These are phyloP conservation scores for Zygosaccharomyces rouxii DNA, from an alignment of 805 yeast species.

Conservation along the genomic window DNA sequence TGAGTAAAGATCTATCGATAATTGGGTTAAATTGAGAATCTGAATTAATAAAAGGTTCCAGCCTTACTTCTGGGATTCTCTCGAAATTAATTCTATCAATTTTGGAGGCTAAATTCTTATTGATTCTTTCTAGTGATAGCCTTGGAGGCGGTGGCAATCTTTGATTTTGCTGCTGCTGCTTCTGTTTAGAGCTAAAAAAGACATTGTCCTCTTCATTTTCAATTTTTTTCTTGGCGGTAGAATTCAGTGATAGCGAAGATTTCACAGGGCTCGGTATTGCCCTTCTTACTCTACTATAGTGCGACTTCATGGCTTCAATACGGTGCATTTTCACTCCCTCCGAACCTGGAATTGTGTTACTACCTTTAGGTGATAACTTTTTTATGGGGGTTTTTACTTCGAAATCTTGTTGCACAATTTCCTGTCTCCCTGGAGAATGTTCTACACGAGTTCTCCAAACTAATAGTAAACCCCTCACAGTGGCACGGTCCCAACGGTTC, in stretches of 20 bases:
- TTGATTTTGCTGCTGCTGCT: background rate
- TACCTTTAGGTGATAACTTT: constrained; percentile 9
- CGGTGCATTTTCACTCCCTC: constrained; percentile 35
- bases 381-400: constrained; percentile 24
- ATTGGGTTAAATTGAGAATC: constrained; percentile 11
- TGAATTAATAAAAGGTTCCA: constrained; percentile 15
- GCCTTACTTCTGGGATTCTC: constrained; percentile 19
- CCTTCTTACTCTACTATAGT: constrained; percentile 34
- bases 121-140: constrained; percentile 19
- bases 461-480: constrained; percentile 34
- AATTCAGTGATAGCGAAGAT: constrained; percentile 19
- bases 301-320: constrained; percentile 36
- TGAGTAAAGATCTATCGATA: constrained; percentile 14
- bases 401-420: constrained; percentile 1
- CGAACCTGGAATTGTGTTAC: constrained; percentile 36
- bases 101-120: constrained; percentile 20
- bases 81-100: constrained; percentile 19
- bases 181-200: background rate
- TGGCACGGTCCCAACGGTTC: constrained; percentile 40
- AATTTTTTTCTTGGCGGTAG: constrained; percentile 15
- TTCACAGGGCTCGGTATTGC: constrained; percentile 40
- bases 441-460: constrained; percentile 34
- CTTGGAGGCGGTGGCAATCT: constrained; percentile 18
- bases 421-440: constrained; percentile 11
- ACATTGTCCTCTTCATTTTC: constrained; percentile 8